Evolutionary conservation across 208 protist species (phyloP).

Genomic region (Tetramitus jugosus): DNA sequence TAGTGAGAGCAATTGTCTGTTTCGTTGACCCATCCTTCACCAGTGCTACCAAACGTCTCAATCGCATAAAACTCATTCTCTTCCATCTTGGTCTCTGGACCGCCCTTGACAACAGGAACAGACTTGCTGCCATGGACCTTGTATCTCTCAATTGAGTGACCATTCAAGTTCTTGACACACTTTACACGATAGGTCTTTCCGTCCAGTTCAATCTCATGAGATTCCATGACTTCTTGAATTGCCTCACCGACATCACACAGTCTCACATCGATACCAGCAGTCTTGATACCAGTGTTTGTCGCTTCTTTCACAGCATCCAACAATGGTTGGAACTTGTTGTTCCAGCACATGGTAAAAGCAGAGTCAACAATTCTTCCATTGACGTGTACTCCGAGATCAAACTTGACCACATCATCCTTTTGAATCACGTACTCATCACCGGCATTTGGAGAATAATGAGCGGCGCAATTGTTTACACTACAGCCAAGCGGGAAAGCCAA

Average conservation of each 20-base stretch:
- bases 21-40: slow-evolving; percentile 54
- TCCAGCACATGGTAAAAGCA: slow-evolving; percentile 49
- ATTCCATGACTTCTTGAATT: slow-evolving; percentile 96
- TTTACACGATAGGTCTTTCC: background rate
- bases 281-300: slow-evolving; percentile 88
- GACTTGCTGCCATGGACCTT: slow-evolving; percentile 97
- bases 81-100: slow-evolving; percentile 83
- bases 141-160: slow-evolving; percentile 92
- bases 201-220: slow-evolving; percentile 75
- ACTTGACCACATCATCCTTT: slow-evolving; percentile 93
- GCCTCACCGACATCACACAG: slow-evolving; percentile 86
- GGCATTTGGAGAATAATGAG: slow-evolving; percentile 94
- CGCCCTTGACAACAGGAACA: slow-evolving; percentile 92
- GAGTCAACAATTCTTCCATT: slow-evolving; percentile 94
- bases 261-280: slow-evolving; percentile 87
- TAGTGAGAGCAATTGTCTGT: slow-evolving; percentile 70
- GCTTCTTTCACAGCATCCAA: slow-evolving; percentile 75
- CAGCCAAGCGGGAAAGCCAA: slow-evolving; percentile 74
- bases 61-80: slow-evolving; percentile 98
- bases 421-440: slow-evolving; percentile 80
- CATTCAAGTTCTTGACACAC: background rate
- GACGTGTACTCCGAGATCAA: slow-evolving; percentile 96
- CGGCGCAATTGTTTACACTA: slow-evolving; percentile 91
- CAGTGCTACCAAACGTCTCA: slow-evolving; percentile 99
- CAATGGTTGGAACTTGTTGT: slow-evolving; percentile 88